phyloP scores from a whole-genome alignment of 495 filamentous ascomycete genomes.

The Trichoderma parareesei region DNA sequence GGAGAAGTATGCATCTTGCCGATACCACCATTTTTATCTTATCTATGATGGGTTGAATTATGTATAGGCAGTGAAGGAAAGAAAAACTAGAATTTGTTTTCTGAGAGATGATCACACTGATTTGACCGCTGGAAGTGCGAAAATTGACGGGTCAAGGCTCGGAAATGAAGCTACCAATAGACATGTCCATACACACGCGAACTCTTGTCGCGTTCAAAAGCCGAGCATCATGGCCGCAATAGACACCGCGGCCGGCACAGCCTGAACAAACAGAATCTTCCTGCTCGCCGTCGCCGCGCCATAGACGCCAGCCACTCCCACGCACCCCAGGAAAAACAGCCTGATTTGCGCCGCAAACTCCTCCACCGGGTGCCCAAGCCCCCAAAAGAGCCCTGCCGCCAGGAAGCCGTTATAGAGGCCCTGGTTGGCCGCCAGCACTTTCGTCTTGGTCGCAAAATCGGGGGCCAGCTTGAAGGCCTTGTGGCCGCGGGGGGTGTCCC shows the following conservation, averaged over 20 bases:
- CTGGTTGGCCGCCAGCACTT: constrained; percentile 26
- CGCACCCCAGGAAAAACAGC: constrained; percentile 25
- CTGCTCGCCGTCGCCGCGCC: constrained; percentile 22
- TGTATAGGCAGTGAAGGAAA: no score
- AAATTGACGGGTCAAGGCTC: neutral
- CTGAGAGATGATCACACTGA: no score
- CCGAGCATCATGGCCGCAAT: constrained; percentile 9
- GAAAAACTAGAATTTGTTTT: no score
- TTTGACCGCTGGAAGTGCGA: neutral
- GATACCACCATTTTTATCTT: no score
- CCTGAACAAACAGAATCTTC: constrained; percentile 24
- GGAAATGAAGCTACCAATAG: neutral
- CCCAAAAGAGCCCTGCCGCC: constrained; percentile 26
- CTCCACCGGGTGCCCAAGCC: constrained; percentile 20
- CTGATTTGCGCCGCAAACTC: constrained; percentile 22
- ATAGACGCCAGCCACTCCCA: constrained; percentile 24
- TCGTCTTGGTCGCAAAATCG: constrained; percentile 22
- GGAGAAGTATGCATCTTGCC: no score
- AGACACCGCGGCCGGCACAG: constrained; percentile 17
- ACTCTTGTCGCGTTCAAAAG: neutral
- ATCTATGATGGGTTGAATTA: no score
- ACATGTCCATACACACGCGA: neutral
- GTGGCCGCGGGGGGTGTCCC: constrained; percentile 24
- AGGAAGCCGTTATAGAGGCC: constrained; percentile 32
- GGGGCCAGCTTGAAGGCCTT: constrained; percentile 23